Evolutionary conservation across 2,329 filamentous ascomycete genomes (phyloP).

Genomic region (Chalara sp.): DNA sequence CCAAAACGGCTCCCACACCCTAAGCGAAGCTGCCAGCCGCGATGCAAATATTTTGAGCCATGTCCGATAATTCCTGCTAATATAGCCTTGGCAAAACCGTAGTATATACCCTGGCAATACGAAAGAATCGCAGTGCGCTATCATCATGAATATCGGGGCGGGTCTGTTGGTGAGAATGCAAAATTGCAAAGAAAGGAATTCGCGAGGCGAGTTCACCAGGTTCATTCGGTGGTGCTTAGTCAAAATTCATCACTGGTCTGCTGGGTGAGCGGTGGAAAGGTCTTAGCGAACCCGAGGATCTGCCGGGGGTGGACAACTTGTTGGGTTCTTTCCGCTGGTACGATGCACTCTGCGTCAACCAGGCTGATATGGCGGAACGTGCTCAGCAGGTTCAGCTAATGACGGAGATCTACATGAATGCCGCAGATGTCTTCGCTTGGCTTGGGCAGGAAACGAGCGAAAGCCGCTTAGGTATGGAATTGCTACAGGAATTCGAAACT

Average conservation of each 20-base stretch:
- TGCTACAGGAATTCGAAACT: too few species aligned
- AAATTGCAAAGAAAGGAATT: constrained; percentile 1
- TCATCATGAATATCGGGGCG: too few species aligned
- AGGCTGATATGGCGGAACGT: neutral
- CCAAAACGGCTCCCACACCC: too few species aligned
- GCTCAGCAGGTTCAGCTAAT: neutral
- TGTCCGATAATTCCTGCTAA: too few species aligned
- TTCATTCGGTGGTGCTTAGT: constrained; percentile 1
- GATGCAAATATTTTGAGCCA: too few species aligned
- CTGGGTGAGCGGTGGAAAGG: neutral
- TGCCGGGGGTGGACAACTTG: neutral
- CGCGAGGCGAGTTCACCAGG: constrained; percentile 1
- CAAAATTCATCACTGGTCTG: constrained; percentile 1
- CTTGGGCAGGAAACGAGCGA: too few species aligned
- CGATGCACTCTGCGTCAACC: neutral
- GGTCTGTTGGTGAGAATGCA: neutral
- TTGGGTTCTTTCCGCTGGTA: neutral
- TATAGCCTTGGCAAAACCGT: too few species aligned
- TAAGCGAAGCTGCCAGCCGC: too few species aligned
- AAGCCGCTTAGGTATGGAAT: too few species aligned
- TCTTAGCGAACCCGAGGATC: constrained; percentile 1
- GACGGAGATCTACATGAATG: neutral
- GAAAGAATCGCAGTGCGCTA: too few species aligned
- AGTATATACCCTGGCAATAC: too few species aligned
- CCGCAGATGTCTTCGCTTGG: neutral